Evolutionary conservation across 2,329 filamentous ascomycete species (phyloP).

Genomic region (Cryoendolithus antarcticus): DNA sequence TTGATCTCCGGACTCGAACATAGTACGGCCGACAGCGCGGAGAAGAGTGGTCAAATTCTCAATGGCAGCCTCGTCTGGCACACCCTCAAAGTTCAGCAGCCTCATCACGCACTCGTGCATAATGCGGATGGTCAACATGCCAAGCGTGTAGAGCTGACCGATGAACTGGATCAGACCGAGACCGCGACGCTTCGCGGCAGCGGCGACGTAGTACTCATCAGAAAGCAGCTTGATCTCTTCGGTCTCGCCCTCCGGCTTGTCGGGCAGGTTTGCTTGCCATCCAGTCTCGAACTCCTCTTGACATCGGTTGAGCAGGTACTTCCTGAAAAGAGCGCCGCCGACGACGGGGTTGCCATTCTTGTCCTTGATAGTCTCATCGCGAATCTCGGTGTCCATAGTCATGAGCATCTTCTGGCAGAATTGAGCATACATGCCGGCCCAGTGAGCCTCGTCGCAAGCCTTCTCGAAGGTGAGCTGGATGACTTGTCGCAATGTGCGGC

Average conservation of each 20-base stretch:
- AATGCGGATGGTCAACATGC: slow-evolving; percentile 96
- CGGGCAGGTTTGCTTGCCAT: slow-evolving; percentile 81
- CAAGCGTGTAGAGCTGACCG: slow-evolving; percentile 95
- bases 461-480: slow-evolving; percentile 99
- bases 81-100: slow-evolving; percentile 84
- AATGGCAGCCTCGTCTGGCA: slow-evolving; percentile 90
- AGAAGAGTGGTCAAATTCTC: slow-evolving; percentile 91
- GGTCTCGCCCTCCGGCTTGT: slow-evolving; percentile 58
- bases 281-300: slow-evolving; percentile 98
- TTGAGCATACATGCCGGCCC: slow-evolving; percentile 97
- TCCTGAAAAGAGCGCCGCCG: slow-evolving; percentile 90
- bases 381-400: slow-evolving; percentile 87
- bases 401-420: slow-evolving; percentile 97
- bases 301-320: slow-evolving; percentile 95
- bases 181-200: slow-evolving; percentile 89
- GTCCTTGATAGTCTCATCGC: slow-evolving; percentile 88
- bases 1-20: slow-evolving; percentile 61
- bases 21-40: slow-evolving; percentile 76
- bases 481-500: slow-evolving; percentile 87
- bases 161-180: slow-evolving; percentile 98
- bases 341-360: slow-evolving; percentile 78
- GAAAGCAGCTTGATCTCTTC: slow-evolving; percentile 74
- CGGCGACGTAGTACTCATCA: slow-evolving; percentile 90
- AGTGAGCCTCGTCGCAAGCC: slow-evolving; percentile 94
- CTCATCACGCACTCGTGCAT: slow-evolving; percentile 99